Conservation (phyloP, 176 grass and related monocot genomes). For the Ampelocalamus luodianensis region DNA sequence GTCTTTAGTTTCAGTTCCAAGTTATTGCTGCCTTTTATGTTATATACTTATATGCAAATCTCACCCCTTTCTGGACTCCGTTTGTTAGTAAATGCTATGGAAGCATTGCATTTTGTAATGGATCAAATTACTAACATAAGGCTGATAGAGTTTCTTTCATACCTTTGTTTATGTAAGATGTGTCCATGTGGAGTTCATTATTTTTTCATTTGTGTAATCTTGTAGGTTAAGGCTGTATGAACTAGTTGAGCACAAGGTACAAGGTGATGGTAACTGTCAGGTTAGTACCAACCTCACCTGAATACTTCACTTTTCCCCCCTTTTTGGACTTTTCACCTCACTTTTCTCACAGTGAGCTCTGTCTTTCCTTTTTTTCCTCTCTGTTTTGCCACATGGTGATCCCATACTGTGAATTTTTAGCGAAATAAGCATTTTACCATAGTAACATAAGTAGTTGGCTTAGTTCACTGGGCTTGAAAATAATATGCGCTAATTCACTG, state of each 20-base stretch:
- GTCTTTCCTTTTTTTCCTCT: neutral
- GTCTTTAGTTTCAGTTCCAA: conserved; percentile 20
- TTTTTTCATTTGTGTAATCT: conserved; percentile 9
- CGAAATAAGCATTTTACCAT: neutral
- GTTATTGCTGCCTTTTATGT: conserved; percentile 27
- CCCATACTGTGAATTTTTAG: neutral
- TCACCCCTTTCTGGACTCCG: neutral
- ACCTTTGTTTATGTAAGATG: neutral
- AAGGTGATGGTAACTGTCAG: conserved; percentile 99
- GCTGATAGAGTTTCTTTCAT: neutral
- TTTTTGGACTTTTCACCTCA: neutral
- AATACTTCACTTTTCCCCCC: neutral
- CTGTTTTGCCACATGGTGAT: neutral
- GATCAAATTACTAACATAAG: conserved; percentile 1
- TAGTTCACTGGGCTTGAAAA: neutral
- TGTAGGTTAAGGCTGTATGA: conserved; percentile 90
- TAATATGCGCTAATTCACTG: neutral
- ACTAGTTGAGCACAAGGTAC: conserved; percentile 81
- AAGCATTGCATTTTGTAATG: neutral
- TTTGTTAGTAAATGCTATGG: neutral
- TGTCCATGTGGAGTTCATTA: conserved; percentile 17
- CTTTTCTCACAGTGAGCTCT: neutral
- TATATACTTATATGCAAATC: conserved; percentile 20
- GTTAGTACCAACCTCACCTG: conserved; percentile 40
- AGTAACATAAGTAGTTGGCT: neutral